phyloP scores from a whole-genome alignment of 1,139 yeast genomes.

The Groenewaldozyma auringiensis region DNA sequence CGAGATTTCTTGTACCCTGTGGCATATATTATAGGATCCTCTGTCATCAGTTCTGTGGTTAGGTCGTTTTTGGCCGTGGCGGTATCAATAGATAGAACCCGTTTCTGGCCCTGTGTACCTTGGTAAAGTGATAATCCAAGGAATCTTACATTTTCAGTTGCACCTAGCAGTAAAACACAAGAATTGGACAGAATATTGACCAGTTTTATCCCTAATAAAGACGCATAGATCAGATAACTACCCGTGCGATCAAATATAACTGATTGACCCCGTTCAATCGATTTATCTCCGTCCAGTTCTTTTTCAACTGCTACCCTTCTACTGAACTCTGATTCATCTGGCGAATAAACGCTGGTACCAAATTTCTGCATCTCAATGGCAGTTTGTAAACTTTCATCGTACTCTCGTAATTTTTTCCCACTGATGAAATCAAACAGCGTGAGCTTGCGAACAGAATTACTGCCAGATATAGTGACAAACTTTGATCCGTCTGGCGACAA shows the following conservation, averaged over 20 bases:
- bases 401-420: conserved; percentile 34
- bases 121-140: conserved; percentile 28
- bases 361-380: conserved; percentile 25
- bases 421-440: conserved; percentile 32
- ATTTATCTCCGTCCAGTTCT: conserved; percentile 19
- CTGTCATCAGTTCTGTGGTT: conserved; percentile 29
- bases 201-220: conserved; percentile 34
- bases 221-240: conserved; percentile 32
- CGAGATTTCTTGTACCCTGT: conserved; percentile 29
- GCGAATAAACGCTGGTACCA: conserved; percentile 21
- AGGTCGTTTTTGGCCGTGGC: conserved; percentile 36
- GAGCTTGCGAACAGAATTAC: conserved; percentile 30
- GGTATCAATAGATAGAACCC: conserved; percentile 31
- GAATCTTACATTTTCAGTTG: conserved; percentile 30
- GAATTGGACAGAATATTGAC: conserved; percentile 30
- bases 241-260: conserved; percentile 34
- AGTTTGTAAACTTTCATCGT: conserved; percentile 30
- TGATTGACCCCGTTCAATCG: conserved; percentile 12
- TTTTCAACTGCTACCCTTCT: conserved; percentile 28
- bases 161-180: conserved; percentile 30
- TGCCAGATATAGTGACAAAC: conserved; percentile 28
- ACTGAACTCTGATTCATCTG: conserved; percentile 28
- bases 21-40: conserved; percentile 34
- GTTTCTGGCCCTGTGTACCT: conserved; percentile 19
- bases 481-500: conserved; percentile 27